These are phyloP conservation scores for Yamadazyma atmosphaerica DNA, from an alignment of 1,139 yeast species.

Conservation along the genomic window DNA sequence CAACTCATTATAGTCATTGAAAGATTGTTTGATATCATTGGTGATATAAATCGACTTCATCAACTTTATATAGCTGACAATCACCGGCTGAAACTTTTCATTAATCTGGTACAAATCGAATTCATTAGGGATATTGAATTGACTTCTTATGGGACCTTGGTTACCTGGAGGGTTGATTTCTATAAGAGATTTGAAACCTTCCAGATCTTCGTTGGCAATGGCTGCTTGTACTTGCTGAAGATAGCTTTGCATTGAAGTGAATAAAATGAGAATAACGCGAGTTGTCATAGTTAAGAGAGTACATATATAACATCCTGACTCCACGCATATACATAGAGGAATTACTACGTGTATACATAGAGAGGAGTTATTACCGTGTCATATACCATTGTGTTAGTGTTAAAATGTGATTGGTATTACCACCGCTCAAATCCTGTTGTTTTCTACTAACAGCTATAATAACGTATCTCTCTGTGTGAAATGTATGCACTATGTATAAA, in stretches of 20 bases:
- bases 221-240: constrained; percentile 3
- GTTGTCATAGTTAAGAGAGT: too few species aligned
- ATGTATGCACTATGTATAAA: too few species aligned
- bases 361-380: too few species aligned
- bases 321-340: too few species aligned
- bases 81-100: constrained; percentile 38
- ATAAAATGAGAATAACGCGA: too few species aligned
- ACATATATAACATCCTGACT: too few species aligned
- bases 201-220: constrained; percentile 15
- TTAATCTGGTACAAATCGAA: constrained; percentile 39
- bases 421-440: too few species aligned
- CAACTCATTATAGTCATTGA: constrained; percentile 41
- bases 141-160: constrained; percentile 28
- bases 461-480: too few species aligned
- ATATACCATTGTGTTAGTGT: too few species aligned
- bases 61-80: constrained; percentile 35
- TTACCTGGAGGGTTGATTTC: constrained; percentile 36
- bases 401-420: too few species aligned
- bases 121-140: constrained; percentile 38
- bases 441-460: too few species aligned
- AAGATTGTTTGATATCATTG: constrained; percentile 39
- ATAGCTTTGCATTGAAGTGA: background rate
- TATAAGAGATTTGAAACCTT: constrained; percentile 24
- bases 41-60: constrained; percentile 39
- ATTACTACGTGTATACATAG: too few species aligned